A percentile compares a stretch with the other conserved stretches of the same genome.
Conservation (phyloP, 768 basidiomycete species). For the Mycena indigotica region DNA sequence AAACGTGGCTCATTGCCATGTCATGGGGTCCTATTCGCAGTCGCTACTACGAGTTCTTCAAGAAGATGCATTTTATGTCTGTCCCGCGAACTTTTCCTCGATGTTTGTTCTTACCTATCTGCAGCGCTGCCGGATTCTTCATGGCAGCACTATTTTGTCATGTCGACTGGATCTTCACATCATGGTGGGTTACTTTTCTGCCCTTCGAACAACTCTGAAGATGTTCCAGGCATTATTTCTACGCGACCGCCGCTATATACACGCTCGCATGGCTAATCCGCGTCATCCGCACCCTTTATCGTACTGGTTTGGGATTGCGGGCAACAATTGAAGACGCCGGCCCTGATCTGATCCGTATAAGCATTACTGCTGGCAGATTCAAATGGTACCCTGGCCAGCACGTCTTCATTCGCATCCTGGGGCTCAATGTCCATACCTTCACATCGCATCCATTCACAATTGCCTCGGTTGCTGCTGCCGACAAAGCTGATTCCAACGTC, state of each 20-base stretch:
- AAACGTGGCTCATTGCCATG: conserved; percentile 33
- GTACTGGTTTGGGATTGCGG: conserved; percentile 24
- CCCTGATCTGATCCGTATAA: conserved; percentile 28
- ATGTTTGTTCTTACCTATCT: not conserved
- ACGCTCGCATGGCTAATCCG: conserved; percentile 30
- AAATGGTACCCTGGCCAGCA: conserved; percentile 37
- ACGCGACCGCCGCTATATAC: conserved; percentile 33
- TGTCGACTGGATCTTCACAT: conserved; percentile 31
- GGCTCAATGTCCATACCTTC: conserved; percentile 26
- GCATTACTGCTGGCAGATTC: conserved; percentile 22
- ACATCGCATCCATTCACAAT: conserved; percentile 40
- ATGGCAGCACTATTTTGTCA: conserved; percentile 37
- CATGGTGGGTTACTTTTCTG: conserved; percentile 24
- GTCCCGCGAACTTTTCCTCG: not conserved
- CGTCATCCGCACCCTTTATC: conserved; percentile 28
- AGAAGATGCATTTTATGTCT: conserved; percentile 33
- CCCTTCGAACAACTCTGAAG: not conserved
- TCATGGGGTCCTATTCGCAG: conserved; percentile 35
- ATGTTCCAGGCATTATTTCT: conserved; percentile 34
- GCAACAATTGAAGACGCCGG: conserved; percentile 28
- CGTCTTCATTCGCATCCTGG: conserved; percentile 26
- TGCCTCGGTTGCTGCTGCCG: conserved; percentile 23
- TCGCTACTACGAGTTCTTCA: conserved; percentile 36
- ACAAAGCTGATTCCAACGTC: conserved; percentile 14
- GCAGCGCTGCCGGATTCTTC: conserved; percentile 34